These are phyloP conservation scores for Colletotrichum kahawae DNA, from an alignment of 2,329 filamentous ascomycete genomes.

Conservation along the genomic window DNA sequence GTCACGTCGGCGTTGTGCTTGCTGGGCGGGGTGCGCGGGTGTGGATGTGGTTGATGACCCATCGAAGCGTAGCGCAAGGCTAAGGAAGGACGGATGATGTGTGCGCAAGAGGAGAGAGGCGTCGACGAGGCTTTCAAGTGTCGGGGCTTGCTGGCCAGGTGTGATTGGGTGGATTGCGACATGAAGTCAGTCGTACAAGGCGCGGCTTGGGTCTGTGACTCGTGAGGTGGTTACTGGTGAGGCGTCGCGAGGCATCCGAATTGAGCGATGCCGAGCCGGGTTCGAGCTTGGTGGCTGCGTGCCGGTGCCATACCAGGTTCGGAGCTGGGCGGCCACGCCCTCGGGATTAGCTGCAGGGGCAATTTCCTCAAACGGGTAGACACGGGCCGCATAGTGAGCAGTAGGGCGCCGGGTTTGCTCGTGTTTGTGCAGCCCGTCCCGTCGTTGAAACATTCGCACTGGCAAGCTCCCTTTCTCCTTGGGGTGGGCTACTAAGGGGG, in stretches of 20 bases:
- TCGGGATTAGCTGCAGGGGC: constrained; percentile 14
- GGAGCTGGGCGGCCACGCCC: constrained; percentile 5
- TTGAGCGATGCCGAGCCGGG: constrained; percentile 5
- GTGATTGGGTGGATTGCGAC: not conserved
- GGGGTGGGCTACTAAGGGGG: not conserved
- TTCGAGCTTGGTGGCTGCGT: constrained; percentile 4
- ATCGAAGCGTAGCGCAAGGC: not conserved
- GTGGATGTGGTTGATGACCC: not conserved
- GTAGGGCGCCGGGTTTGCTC: not conserved
- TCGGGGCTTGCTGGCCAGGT: not conserved
- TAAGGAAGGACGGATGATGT: not conserved
- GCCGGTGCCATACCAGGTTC: constrained; percentile 8
- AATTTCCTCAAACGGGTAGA: constrained; percentile 17
- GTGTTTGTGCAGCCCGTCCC: constrained; percentile 3
- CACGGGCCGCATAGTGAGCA: constrained; percentile 17
- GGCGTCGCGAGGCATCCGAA: not conserved
- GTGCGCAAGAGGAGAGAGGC: not conserved
- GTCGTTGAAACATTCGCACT: constrained; percentile 16
- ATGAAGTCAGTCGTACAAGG: not conserved
- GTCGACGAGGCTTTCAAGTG: not conserved
- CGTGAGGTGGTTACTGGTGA: not conserved
- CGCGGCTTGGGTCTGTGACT: not conserved
- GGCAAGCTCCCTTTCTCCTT: not conserved
- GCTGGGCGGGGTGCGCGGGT: not conserved
- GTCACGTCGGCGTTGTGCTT: not conserved